Conservation (phyloP, 2,329 filamentous ascomycete genomes). For the Ophiocordyceps camponoti-saundersi region DNA sequence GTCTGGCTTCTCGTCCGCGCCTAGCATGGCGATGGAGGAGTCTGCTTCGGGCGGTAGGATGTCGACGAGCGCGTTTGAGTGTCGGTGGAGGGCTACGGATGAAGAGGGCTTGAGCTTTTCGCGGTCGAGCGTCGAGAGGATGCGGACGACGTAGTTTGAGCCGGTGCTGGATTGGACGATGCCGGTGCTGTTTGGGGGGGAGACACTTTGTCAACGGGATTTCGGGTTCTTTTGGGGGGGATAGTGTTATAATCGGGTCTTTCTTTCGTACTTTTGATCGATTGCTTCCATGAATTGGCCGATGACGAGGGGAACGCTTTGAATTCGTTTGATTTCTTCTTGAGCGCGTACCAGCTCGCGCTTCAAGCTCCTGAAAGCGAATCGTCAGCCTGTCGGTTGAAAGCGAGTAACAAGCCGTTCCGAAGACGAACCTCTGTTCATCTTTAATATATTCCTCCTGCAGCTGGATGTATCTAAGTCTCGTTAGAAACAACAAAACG, state of each 20-base stretch:
- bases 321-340: conserved; percentile 98
- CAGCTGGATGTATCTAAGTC: conserved; percentile 71
- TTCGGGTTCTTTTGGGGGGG: background rate
- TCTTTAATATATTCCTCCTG: conserved; percentile 99
- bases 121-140: conserved; percentile 93
- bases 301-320: conserved; percentile 94
- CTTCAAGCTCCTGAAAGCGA: conserved; percentile 61
- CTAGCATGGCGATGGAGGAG: conserved; percentile 96
- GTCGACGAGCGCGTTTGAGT: conserved; percentile 96
- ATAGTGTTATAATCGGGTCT: background rate
- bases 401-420: background rate
- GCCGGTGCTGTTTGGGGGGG: conserved; percentile 49
- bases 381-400: conserved; percentile 3
- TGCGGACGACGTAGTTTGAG: conserved; percentile 97
- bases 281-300: conserved; percentile 99
- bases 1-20: conserved; percentile 91
- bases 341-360: conserved; percentile 92
- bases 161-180: conserved; percentile 98
- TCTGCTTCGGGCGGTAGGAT: conserved; percentile 98
- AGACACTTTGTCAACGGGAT: background rate
- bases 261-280: conserved; percentile 69
- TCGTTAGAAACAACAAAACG: background rate
- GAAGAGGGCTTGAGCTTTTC: conserved; percentile 96
- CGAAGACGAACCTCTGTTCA: conserved; percentile 65
- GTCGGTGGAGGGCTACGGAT: conserved; percentile 90